Evolutionary conservation across 1,284 basidiomycete genomes (phyloP).

Genomic region (Marasmius sp.): DNA sequence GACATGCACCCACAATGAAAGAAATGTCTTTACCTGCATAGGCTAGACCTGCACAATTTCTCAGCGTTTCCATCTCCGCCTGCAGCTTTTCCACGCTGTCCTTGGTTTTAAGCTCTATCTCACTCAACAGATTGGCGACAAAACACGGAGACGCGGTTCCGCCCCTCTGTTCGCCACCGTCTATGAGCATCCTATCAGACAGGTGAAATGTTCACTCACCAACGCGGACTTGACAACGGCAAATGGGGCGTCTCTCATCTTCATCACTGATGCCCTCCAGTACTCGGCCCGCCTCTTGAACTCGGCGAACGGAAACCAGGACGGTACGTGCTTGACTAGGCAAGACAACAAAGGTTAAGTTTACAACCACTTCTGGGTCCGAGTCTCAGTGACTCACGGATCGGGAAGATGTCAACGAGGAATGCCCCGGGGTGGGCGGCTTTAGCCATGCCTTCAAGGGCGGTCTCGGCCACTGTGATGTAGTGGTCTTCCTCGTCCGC

Average conservation of each 20-base stretch:
- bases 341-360: neutral
- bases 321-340: constrained; percentile 26
- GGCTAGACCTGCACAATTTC: constrained; percentile 14
- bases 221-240: constrained; percentile 22
- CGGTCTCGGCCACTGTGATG: constrained; percentile 35
- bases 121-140: constrained; percentile 11
- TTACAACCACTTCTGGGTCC: neutral
- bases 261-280: constrained; percentile 14
- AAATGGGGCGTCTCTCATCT: constrained; percentile 21
- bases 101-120: constrained; percentile 8
- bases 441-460: constrained; percentile 34
- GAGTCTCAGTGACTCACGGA: constrained; percentile 14
- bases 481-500: constrained; percentile 31
- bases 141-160: constrained; percentile 12
- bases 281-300: constrained; percentile 23
- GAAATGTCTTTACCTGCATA: constrained; percentile 13
- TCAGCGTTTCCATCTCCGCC: constrained; percentile 9
- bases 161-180: constrained; percentile 3
- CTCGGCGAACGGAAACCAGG: constrained; percentile 27
- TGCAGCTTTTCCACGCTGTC: neutral
- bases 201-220: constrained; percentile 8
- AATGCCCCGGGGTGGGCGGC: constrained; percentile 36
- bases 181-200: neutral
- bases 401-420: constrained; percentile 35
- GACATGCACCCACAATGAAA: neutral